Conservation (phyloP, 345 rosid genomes). For the Acer saccharum region DNA sequence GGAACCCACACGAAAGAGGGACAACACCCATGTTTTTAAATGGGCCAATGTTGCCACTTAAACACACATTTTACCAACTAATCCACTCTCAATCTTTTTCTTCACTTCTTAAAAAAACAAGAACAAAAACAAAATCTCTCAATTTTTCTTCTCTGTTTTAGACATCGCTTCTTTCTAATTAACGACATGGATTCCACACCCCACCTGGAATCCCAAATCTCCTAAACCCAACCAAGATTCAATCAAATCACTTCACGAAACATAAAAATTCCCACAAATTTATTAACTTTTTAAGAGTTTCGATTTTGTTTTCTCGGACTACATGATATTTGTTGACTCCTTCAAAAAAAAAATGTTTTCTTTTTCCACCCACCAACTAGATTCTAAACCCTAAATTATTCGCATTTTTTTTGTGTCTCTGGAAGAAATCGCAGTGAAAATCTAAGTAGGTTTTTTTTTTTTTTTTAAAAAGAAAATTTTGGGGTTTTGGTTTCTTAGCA, state of each 20-base stretch:
- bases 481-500: slow-evolving; percentile 13
- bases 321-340: background rate
- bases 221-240: slow-evolving; percentile 36
- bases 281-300: background rate
- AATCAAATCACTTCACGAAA: background rate
- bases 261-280: background rate
- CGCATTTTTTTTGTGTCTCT: background rate
- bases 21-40: no score
- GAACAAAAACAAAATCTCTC: no score
- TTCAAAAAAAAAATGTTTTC: background rate
- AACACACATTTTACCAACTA: background rate
- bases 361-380: background rate
- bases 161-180: slow-evolving; percentile 11
- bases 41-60: background rate
- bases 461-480: background rate
- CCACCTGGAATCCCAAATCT: slow-evolving; percentile 28
- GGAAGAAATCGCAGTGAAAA: background rate
- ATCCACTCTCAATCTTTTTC: no score
- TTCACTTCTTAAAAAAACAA: background rate
- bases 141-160: background rate
- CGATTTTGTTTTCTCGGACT: slow-evolving; percentile 1
- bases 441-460: no score
- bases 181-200: slow-evolving; percentile 29
- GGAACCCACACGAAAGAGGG: no score
- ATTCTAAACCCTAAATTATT: slow-evolving; percentile 4